Conservation (phyloP, 148 eudicot species). For the Chenopodium formosanum region DNA sequence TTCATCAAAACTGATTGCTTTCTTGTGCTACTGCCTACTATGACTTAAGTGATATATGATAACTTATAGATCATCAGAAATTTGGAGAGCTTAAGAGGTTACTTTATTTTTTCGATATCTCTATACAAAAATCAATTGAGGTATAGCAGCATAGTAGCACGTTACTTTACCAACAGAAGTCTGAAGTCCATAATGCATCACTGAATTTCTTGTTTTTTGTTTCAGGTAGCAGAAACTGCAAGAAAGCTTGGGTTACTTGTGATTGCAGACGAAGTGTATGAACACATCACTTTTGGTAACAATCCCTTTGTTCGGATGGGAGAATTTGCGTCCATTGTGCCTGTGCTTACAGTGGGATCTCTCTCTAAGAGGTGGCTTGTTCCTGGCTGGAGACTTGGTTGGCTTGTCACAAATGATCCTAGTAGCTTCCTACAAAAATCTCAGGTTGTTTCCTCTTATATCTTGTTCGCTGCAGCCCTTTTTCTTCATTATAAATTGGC, state of each 20-base stretch:
- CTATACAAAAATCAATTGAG: too few species aligned
- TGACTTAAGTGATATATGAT: background rate
- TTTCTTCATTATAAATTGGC: background rate
- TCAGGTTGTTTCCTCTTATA: constrained; percentile 12
- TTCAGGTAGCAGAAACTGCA: constrained; percentile 41
- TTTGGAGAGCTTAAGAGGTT: too few species aligned
- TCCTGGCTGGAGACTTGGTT: constrained; percentile 56
- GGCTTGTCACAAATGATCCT: constrained; percentile 42
- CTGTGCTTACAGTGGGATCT: constrained; percentile 42
- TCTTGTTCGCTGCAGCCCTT: background rate
- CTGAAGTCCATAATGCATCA: background rate
- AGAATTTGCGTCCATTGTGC: constrained; percentile 32
- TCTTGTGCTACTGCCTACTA: background rate
- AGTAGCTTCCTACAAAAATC: constrained; percentile 28
- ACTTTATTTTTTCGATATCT: too few species aligned
- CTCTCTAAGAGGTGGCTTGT: constrained; percentile 48
- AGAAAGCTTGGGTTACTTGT: constrained; percentile 37
- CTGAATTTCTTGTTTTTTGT: background rate
- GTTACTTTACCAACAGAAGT: too few species aligned
- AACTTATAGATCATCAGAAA: too few species aligned
- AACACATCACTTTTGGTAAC: constrained; percentile 35
- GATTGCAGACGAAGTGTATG: constrained; percentile 46
- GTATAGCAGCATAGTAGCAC: background rate
- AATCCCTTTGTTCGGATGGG: constrained; percentile 43
- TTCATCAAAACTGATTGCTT: background rate